These are phyloP conservation scores for Phytopythium delawarense DNA, from an alignment of 352 stramenopile species.

Conservation along the genomic window DNA sequence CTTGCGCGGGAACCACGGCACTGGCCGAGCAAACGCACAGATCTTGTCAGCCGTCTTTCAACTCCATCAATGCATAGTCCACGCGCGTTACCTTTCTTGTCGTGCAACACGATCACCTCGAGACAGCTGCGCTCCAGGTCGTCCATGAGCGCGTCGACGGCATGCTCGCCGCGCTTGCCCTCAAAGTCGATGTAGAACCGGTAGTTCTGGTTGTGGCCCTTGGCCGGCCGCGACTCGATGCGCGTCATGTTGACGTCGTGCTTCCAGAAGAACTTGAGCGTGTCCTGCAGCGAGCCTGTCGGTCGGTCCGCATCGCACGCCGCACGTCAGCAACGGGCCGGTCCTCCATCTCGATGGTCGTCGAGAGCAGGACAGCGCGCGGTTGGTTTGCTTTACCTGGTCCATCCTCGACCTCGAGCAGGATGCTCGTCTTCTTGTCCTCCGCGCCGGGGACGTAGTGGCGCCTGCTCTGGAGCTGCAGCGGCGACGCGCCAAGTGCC, in stretches of 20 bases:
- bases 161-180: conserved; percentile 69
- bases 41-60: background rate
- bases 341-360: background rate
- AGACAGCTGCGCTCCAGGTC: conserved; percentile 85
- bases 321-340: background rate
- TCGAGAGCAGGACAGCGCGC: background rate
- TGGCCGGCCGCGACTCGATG: conserved; percentile 93
- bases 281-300: conserved; percentile 90
- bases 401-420: conserved; percentile 71
- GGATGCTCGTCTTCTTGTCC: conserved; percentile 69
- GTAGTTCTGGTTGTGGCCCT: conserved; percentile 76
- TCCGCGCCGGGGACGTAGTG: conserved; percentile 24
- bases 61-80: background rate
- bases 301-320: background rate
- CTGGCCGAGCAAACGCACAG: conserved; percentile 13
- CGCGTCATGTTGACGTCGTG: conserved; percentile 96
- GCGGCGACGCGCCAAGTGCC: background rate
- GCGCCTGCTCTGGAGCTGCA: conserved; percentile 1
- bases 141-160: conserved; percentile 83
- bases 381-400: conserved; percentile 16
- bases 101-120: conserved; percentile 90
- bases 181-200: conserved; percentile 95
- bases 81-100: conserved; percentile 80
- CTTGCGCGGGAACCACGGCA: conserved; percentile 85
- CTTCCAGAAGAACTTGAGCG: conserved; percentile 97